Evolutionary conservation across 2,329 filamentous ascomycete species (phyloP), one percentile per base, ranked within the genome.

Genomic region (Fusarium goolgardi): DNA sequence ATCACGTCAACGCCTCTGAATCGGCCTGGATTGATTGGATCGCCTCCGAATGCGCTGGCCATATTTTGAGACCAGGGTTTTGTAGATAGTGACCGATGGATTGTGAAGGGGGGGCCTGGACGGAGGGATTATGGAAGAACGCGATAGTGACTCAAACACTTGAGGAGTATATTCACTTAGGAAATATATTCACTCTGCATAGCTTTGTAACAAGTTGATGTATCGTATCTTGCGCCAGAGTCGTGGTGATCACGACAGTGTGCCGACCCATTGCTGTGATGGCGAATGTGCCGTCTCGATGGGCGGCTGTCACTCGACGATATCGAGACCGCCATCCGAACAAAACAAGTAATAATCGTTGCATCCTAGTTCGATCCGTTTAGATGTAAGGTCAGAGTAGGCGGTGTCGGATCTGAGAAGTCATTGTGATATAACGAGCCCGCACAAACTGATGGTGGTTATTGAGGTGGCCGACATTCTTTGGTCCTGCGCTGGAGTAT

Each of bases 1-100:
- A 81, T 91, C 25, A 86, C 85, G 1, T 89, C 86, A 63, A 81
- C 81, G 16, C 87, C 88, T 1, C 76, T 88, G 34, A 89, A 73
- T 3, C 66, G 67, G 7, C 63, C 66, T 12, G 70, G 40, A 12
- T 40, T 65, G 32, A 62, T 52, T 46, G 71, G 47, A 23, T 73
- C 44, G 12, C 71, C 71, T 0, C 71, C 71, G 0, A 73, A 73
- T 56, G 71, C 71, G 5, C 27, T 73, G 51, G 71, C 71, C 18
- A 72, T 73, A 5, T 72, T 73, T 18, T 73, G 53, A 63, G 51
- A 18, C 27, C 27, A 4, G 27, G 16, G 40, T 9, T 10, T 10
- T 15, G 20, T 16, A 23, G 18, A 23, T n/a, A 21, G n/a, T 16
- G n/a, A 9, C 10, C n/a, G 4, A 15, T 5, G 37, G 11, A 23